Base-by-base conservation (phyloP, 106 monocot species). In the Acorus calamus region DNA sequence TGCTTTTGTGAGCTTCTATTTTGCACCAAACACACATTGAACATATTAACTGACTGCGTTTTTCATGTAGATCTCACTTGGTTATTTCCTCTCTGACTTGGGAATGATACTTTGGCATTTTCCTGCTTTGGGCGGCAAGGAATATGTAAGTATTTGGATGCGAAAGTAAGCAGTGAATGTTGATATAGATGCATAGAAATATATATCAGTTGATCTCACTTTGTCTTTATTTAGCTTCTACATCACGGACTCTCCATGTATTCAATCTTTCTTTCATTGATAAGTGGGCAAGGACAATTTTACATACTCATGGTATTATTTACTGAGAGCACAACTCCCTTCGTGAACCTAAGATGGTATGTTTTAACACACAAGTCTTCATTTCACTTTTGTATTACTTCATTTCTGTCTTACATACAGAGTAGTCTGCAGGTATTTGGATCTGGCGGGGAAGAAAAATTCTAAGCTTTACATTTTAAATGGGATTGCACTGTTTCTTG, bases 21-120 rank as follows among this genome's bases (percentile, higher is more conserved):
- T 28, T 28, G 28, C 28, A 28, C 28, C 28, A 28, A 28, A 28
- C 28, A 28, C 28, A 28, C 28, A 28, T 28, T 28, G 28, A 28
- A 28, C 28, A 28, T 28, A 28, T 28, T 28, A 28, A 28, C 28
- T 28, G 28, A 28, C 28, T 46, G 61, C 11, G n/a, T 46, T 3
- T 43, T 62, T 42, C 0, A 6, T 69, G 12, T 69, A 94, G 94
- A 66, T 94, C 13, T 94, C 94, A 2, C 44, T 89, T 58, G 89
- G 94, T 62, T 94, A 89, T 71, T 94, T 94, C 70, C 53, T 94
- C 45, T 42, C 89, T 44, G 94, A 94, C 64, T 69, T 94, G 68
- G 84, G 56, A 44, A 89, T 89, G 94, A 94, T 94, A 56, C 67
- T 94, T 56, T 78, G 81, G 83, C 61, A 72, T 66, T 89, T 86